phyloP scores from a whole-genome alignment of 495 filamentous ascomycete species.

The Podospora sp. region DNA sequence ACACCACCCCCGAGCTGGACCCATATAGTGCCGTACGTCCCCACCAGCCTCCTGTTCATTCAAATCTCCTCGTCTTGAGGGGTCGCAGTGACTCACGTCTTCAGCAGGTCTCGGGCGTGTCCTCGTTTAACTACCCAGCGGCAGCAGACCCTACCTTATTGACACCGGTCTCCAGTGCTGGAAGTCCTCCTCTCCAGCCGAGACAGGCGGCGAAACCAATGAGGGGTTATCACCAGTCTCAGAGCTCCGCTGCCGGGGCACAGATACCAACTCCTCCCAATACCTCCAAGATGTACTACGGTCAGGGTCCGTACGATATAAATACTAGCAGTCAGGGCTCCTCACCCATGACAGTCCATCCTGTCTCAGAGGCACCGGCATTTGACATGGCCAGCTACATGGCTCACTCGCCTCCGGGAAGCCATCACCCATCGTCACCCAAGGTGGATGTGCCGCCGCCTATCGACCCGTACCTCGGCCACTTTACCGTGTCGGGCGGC shows the following conservation, averaged over 20 bases:
- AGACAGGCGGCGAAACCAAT: conserved; percentile 39
- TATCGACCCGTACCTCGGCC: conserved; percentile 36
- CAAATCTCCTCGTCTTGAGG: neutral
- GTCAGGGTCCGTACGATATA: conserved; percentile 31
- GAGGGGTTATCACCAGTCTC: conserved; percentile 36
- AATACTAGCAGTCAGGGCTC: conserved; percentile 37
- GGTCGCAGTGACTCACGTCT: conserved; percentile 14
- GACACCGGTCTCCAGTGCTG: conserved; percentile 49
- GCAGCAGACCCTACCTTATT: conserved; percentile 48
- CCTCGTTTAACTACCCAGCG: conserved; percentile 49
- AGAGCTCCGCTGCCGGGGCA: conserved; percentile 34
- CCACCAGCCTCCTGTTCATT: neutral
- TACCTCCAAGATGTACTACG: conserved; percentile 46
- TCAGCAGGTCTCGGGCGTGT: conserved; percentile 38
- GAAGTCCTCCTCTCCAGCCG: conserved; percentile 47
- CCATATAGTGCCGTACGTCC: conserved; percentile 39
- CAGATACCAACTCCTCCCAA: conserved; percentile 49
- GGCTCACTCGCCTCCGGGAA: conserved; percentile 31
- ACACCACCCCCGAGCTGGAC: conserved; percentile 33
- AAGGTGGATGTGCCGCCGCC: conserved; percentile 37
- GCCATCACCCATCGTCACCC: conserved; percentile 36
- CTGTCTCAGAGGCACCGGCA: conserved; percentile 29
- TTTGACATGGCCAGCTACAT: conserved; percentile 39
- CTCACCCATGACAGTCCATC: conserved; percentile 41
- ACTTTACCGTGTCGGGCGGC: conserved; percentile 35